Evolutionary conservation across 495 filamentous ascomycete species (phyloP).

Genomic region (Penicillium flavigenum): DNA sequence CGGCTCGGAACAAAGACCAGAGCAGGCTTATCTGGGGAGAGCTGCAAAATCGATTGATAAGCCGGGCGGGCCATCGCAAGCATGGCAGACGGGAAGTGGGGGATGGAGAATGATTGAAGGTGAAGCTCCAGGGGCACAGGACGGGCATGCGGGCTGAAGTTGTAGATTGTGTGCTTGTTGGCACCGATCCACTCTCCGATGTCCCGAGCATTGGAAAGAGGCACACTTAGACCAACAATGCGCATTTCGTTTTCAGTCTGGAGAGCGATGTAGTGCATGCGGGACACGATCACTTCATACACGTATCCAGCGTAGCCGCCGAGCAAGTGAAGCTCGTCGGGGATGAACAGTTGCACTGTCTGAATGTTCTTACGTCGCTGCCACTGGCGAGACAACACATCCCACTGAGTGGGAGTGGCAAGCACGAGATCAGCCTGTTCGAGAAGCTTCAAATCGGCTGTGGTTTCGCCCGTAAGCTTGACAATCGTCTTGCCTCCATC

Average conservation of each 20-base stretch:
- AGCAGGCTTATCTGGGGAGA: constrained; percentile 84
- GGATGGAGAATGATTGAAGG: constrained; percentile 92
- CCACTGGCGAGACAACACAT: constrained; percentile 93
- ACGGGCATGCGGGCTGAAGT: constrained; percentile 91
- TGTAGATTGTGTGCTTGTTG: constrained; percentile 97
- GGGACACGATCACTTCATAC: constrained; percentile 93
- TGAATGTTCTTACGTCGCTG: constrained; percentile 93
- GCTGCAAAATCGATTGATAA: constrained; percentile 79
- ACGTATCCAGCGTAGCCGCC: constrained; percentile 85
- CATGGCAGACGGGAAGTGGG: constrained; percentile 97
- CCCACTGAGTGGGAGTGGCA: constrained; percentile 92
- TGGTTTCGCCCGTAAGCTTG: constrained; percentile 92
- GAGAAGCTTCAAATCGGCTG: constrained; percentile 84
- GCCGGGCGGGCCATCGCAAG: constrained; percentile 95
- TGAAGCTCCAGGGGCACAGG: constrained; percentile 88
- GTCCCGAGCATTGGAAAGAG: constrained; percentile 86
- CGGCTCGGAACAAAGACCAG: constrained; percentile 89
- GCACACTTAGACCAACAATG: constrained; percentile 87
- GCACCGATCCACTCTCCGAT: constrained; percentile 98
- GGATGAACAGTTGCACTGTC: constrained; percentile 86
- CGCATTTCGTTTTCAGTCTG: constrained; percentile 83
- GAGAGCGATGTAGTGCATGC: constrained; percentile 93
- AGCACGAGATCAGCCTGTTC: constrained; percentile 88
- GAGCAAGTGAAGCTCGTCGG: constrained; percentile 95
- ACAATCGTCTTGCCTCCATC: constrained; percentile 87